Percentiles rank a stretch among this genome's conserved stretches.
Conservation (phyloP, 192 early-diverging fungal species). For the Backusella australiensis region DNA sequence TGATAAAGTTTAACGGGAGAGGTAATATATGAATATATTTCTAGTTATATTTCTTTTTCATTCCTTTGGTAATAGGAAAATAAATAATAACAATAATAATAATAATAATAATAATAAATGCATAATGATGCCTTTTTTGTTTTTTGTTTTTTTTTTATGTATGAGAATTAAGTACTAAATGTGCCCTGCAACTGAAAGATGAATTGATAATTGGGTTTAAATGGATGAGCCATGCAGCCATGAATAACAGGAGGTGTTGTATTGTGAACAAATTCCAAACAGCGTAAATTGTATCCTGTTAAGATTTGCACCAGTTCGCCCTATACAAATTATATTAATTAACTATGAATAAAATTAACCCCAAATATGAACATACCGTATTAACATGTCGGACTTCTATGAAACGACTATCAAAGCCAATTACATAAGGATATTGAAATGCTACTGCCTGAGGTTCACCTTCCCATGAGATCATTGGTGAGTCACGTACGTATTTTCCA, state of each 20-base stretch:
- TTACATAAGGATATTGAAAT: constrained; percentile 77
- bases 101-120: not conserved
- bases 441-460: constrained; percentile 84
- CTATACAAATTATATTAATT: constrained; percentile 12
- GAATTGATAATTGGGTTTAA: constrained; percentile 31
- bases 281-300: constrained; percentile 55
- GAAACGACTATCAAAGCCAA: constrained; percentile 88
- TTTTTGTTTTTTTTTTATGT: not conserved
- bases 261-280: constrained; percentile 46
- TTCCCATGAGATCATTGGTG: constrained; percentile 77
- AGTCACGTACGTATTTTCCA: constrained; percentile 38
- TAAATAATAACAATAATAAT: not conserved
- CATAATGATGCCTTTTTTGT: not conserved
- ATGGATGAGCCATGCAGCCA: constrained; percentile 31
- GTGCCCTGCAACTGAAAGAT: constrained; percentile 27
- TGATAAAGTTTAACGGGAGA: too few relatives aligned
- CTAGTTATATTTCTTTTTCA: not conserved
- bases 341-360: constrained; percentile 7
- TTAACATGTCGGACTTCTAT: constrained; percentile 87
- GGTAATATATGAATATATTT: not conserved
- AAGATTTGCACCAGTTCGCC: constrained; percentile 52
- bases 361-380: constrained; percentile 45
- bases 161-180: not conserved
- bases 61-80: not conserved
- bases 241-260: constrained; percentile 29